A percentile compares a stretch with the other conserved stretches of the same genome.
Conservation (phyloP, 2,329 filamentous ascomycete genomes). For the Diaporthe vexans region DNA sequence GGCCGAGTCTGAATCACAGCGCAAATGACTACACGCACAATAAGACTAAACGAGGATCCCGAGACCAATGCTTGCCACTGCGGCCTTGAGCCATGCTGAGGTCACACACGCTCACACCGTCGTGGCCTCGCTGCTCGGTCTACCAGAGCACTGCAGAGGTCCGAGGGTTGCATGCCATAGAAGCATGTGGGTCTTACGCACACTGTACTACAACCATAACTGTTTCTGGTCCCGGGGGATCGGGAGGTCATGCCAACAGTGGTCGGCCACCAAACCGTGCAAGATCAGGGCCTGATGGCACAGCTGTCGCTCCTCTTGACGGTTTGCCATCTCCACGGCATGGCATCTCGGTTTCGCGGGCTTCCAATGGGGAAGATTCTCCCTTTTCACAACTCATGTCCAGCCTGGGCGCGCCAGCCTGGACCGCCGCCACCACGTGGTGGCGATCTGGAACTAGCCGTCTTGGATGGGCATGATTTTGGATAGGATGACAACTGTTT, state of each 20-base stretch:
- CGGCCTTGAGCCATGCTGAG: not conserved
- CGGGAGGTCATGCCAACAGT: not conserved
- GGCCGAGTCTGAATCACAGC: conserved; percentile 13
- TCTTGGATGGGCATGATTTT: not conserved
- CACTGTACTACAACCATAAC: not conserved
- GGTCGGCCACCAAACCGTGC: conserved; percentile 1
- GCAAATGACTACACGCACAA: not conserved
- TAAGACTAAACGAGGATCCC: not conserved
- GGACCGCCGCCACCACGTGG: not conserved
- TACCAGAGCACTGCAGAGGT: conserved; percentile 15
- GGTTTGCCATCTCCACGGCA: not conserved
- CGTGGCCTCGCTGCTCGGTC: not conserved
- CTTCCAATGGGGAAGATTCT: not conserved
- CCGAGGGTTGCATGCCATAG: not conserved
- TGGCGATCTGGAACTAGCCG: not conserved
- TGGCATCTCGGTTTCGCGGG: not conserved
- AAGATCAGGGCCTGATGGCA: conserved; percentile 8
- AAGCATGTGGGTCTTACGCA: not conserved
- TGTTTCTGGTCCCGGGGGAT: not conserved
- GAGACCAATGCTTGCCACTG: not conserved
- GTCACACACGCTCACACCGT: not conserved
- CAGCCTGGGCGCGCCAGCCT: not conserved
- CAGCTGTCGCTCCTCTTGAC: conserved; percentile 16
- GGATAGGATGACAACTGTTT: not conserved
- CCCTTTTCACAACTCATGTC: not conserved